Conservation (phyloP, 192 early-diverging fungal genomes). For the Podila clonocystis region DNA sequence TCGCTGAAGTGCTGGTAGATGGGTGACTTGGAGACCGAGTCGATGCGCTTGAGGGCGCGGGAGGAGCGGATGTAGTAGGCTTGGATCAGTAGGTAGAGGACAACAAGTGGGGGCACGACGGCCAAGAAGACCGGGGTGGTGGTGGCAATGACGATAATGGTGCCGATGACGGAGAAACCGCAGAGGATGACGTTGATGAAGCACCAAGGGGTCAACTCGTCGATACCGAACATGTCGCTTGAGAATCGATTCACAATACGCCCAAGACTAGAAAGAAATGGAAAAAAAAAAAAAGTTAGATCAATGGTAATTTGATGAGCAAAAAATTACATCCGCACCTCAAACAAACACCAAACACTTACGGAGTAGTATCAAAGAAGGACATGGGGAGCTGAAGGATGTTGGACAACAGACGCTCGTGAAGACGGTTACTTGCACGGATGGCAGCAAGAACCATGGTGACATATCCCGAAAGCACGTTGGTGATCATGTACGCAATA, state of each 20-base stretch:
- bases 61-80: constrained; percentile 77
- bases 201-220: constrained; percentile 70
- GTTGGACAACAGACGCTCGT: constrained; percentile 71
- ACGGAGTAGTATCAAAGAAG: constrained; percentile 78
- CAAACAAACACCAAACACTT: constrained; percentile 61
- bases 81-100: constrained; percentile 60
- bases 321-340: constrained; percentile 68
- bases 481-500: constrained; percentile 27
- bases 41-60: constrained; percentile 86
- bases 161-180: constrained; percentile 50
- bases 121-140: constrained; percentile 58
- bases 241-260: constrained; percentile 91
- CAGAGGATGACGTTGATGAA: constrained; percentile 57
- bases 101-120: constrained; percentile 60
- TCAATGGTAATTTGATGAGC: background rate
- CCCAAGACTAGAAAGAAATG: constrained; percentile 65
- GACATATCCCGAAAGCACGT: constrained; percentile 20
- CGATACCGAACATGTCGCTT: constrained; percentile 88
- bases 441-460: constrained; percentile 54
- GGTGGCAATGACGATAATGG: constrained; percentile 54
- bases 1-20: constrained; percentile 82
- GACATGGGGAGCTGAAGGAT: constrained; percentile 70
- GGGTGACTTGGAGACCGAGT: constrained; percentile 83
- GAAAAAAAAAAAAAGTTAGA: background rate
- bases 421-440: constrained; percentile 68